Conservation (phyloP, 2,329 filamentous ascomycete genomes). For the Alternaria conjuncta region DNA sequence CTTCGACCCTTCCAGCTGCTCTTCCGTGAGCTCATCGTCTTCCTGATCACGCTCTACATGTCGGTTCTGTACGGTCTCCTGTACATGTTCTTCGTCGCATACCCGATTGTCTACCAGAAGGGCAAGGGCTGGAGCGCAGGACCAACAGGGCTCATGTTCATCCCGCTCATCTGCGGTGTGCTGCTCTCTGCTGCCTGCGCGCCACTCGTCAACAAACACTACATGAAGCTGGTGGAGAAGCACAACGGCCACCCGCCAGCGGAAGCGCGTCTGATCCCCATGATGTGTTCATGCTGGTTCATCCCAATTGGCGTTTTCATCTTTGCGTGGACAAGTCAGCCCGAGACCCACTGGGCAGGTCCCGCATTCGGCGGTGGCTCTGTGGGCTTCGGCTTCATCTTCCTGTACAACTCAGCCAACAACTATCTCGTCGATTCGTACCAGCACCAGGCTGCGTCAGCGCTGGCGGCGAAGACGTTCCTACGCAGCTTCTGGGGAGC, state of each 20-base stretch:
- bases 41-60: slow-evolving; percentile 86
- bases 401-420: slow-evolving; percentile 74
- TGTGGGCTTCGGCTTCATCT: slow-evolving; percentile 82
- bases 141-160: slow-evolving; percentile 84
- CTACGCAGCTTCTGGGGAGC: slow-evolving; percentile 83
- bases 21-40: slow-evolving; percentile 82
- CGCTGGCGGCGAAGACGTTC: slow-evolving; percentile 81
- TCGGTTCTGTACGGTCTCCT: slow-evolving; percentile 76
- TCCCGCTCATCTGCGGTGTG: slow-evolving; percentile 80
- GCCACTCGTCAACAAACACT: slow-evolving; percentile 81
- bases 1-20: slow-evolving; percentile 85
- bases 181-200: slow-evolving; percentile 69
- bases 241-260: slow-evolving; percentile 77
- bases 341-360: slow-evolving; percentile 70
- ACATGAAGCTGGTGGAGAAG: slow-evolving; percentile 67
- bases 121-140: slow-evolving; percentile 80
- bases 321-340: slow-evolving; percentile 73
- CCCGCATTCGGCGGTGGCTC: slow-evolving; percentile 69
- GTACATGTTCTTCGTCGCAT: slow-evolving; percentile 71
- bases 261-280: slow-evolving; percentile 79
- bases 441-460: slow-evolving; percentile 78
- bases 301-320: slow-evolving; percentile 72
- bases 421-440: slow-evolving; percentile 67
- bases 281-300: slow-evolving; percentile 63
- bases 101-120: slow-evolving; percentile 72